Base-by-base conservation (phyloP, 441 rosid species). In the Adansonia madagascariensis region DNA sequence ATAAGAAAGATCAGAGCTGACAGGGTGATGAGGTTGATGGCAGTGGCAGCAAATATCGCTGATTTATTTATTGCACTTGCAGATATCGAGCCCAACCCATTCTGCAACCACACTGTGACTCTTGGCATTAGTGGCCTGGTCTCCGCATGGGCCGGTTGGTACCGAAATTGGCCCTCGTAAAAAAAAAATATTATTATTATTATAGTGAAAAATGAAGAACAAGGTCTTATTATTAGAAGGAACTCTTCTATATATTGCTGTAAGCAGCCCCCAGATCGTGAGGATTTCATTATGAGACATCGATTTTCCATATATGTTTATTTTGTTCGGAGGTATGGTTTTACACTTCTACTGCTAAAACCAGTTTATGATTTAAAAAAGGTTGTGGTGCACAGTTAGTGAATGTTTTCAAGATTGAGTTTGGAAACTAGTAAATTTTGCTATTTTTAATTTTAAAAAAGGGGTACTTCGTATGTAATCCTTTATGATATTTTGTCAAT, bases 111-210 rank as follows among this genome's bases (percentile, higher is more conserved):
- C 46, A 59, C 89, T 2, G 78, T 93, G 52, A 85, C 94, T 56
- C 90, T 93, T 8, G 97, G 97, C 7, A 87, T 95, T 66, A 92
- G 98, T 49, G 98, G 99, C 11, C 83, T 93, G 81, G 97, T 95
- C 64, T 93, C 99, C 47, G 97, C 99, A 2, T 95, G 99, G 99
- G 88, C 97, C 8, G 99, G 99, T 62, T 93, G 98, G 97, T 95
- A 95, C 74, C 88, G 98, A 71, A 93, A 95, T 69, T 95, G 99
- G 99, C 98, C 98, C 3, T 89, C 93, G 0, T 94, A n/a, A 35
- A 39, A 27, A 3, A 15, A 67, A 44, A n/a, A 17, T 12, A 11
- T 12, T 27, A 27, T 27, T 27, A 27, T 27, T 27, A 27, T 27
- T 27, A 27, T 27, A 17, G 9, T 22, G 15, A 65, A 64, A 64